Conservation (phyloP, 768 basidiomycete species). For the Amanita brunnescens region DNA sequence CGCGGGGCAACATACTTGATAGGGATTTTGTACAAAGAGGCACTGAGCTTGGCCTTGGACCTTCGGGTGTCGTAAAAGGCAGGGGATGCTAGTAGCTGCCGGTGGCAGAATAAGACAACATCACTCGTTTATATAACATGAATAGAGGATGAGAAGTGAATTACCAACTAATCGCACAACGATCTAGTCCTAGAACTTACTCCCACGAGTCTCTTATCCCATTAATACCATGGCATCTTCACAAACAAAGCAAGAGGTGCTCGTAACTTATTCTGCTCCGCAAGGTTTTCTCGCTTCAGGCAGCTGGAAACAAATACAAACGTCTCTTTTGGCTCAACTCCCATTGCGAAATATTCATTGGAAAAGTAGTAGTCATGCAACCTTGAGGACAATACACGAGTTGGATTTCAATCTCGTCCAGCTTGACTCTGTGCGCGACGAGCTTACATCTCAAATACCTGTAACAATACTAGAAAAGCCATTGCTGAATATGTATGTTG, state of each 20-base stretch:
- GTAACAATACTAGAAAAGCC: slow-evolving; percentile 79
- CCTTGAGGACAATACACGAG: slow-evolving; percentile 81
- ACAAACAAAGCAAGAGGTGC: slow-evolving; percentile 35
- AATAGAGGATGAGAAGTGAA: slow-evolving; percentile 55
- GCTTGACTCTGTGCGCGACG: slow-evolving; percentile 61
- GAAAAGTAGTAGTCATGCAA: slow-evolving; percentile 66
- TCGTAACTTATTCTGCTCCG: slow-evolving; percentile 62
- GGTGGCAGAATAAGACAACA: no score
- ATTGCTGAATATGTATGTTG: slow-evolving; percentile 77
- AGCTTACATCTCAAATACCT: slow-evolving; percentile 67
- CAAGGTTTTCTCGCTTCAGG: slow-evolving; percentile 58
- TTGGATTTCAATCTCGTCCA: slow-evolving; percentile 69
- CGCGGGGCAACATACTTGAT: no score
- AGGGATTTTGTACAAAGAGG: no score
- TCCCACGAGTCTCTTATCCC: slow-evolving; percentile 14
- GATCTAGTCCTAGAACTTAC: no score
- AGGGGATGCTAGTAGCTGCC: no score
- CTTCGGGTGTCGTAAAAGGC: no score
- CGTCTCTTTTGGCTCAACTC: slow-evolving; percentile 57
- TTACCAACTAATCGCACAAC: no score
- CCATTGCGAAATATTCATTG: slow-evolving; percentile 91
- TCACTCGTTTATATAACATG: slow-evolving; percentile 68
- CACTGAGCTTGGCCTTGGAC: no score
- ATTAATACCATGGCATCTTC: slow-evolving; percentile 15
- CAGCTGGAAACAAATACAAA: slow-evolving; percentile 63